Percentiles rank a stretch among this genome's conserved stretches.
Conservation (phyloP, 192 early-diverging fungal species). For the Mortierella antarctica region DNA sequence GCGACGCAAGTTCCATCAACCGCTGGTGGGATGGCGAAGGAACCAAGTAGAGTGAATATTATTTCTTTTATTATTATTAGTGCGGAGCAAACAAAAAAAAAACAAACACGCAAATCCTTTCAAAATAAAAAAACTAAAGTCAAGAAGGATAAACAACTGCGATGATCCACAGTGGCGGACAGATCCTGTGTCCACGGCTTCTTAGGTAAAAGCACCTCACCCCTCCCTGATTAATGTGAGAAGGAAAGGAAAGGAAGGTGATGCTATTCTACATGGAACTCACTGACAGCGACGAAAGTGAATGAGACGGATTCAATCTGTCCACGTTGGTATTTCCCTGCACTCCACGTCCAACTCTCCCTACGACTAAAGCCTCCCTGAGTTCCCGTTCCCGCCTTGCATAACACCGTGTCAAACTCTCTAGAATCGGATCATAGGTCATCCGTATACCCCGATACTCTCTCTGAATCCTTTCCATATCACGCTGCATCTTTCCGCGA, state of each 20-base stretch:
- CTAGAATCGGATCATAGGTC: slow-evolving; percentile 23
- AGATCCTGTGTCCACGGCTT: too few relatives aligned
- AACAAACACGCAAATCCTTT: background rate
- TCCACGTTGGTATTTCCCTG: too few relatives aligned
- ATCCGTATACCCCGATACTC: slow-evolving; percentile 28
- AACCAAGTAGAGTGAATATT: background rate
- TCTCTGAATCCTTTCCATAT: slow-evolving; percentile 33
- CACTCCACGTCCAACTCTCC: background rate
- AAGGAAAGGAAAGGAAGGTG: too few relatives aligned
- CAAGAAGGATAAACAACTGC: too few relatives aligned
- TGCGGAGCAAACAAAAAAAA: slow-evolving; percentile 2
- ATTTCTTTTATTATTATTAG: background rate
- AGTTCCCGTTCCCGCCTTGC: background rate
- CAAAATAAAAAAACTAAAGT: background rate
- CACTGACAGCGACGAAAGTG: too few relatives aligned
- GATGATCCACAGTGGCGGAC: too few relatives aligned
- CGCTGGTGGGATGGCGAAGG: slow-evolving; percentile 52
- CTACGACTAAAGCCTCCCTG: background rate
- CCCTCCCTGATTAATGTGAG: too few relatives aligned
- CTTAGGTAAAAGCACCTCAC: too few relatives aligned
- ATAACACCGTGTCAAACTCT: slow-evolving; percentile 31
- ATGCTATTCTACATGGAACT: too few relatives aligned
- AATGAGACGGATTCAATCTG: too few relatives aligned
- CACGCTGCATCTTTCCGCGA: slow-evolving; percentile 4
- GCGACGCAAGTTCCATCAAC: slow-evolving; percentile 52